Evolutionary conservation across 768 basidiomycete species (phyloP).

Genomic region (Paxillus rubicundulus): DNA sequence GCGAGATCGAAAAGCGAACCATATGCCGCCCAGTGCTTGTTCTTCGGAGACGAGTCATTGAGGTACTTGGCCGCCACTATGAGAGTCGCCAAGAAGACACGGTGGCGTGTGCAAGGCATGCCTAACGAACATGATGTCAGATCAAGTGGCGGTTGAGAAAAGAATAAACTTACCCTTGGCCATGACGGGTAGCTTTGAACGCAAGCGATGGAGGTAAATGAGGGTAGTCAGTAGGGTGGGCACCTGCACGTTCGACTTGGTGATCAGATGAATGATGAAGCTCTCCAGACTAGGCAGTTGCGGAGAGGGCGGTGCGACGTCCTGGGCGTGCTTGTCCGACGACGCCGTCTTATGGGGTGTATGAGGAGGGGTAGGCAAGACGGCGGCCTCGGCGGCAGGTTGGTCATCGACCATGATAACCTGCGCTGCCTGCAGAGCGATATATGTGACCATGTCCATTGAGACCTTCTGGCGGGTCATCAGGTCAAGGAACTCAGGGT

Average conservation of each 20-base stretch:
- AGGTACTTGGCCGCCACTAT: conserved; percentile 97
- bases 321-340: conserved; percentile 32
- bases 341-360: conserved; percentile 53
- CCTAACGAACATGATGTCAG: conserved; percentile 35
- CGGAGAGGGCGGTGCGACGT: conserved; percentile 21
- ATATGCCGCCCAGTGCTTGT: conserved; percentile 87
- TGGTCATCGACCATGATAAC: conserved; percentile 70
- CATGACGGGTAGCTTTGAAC: conserved; percentile 72
- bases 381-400: conserved; percentile 29
- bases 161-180: conserved; percentile 66
- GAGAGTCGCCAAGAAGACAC: conserved; percentile 93
- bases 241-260: conserved; percentile 84
- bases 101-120: conserved; percentile 89
- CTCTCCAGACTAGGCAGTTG: conserved; percentile 67
- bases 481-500: conserved; percentile 77
- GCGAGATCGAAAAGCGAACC: conserved; percentile 69
- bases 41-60: conserved; percentile 95
- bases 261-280: conserved; percentile 81
- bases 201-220: conserved; percentile 87
- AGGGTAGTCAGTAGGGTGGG: conserved; percentile 88
- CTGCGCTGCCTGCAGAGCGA: conserved; percentile 73
- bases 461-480: conserved; percentile 69
- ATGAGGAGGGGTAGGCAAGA: conserved; percentile 64
- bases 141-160: conserved; percentile 1
- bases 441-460: conserved; percentile 80